These are phyloP conservation scores for Populus alba DNA, from an alignment of 345 rosid species.

Conservation along the genomic window DNA sequence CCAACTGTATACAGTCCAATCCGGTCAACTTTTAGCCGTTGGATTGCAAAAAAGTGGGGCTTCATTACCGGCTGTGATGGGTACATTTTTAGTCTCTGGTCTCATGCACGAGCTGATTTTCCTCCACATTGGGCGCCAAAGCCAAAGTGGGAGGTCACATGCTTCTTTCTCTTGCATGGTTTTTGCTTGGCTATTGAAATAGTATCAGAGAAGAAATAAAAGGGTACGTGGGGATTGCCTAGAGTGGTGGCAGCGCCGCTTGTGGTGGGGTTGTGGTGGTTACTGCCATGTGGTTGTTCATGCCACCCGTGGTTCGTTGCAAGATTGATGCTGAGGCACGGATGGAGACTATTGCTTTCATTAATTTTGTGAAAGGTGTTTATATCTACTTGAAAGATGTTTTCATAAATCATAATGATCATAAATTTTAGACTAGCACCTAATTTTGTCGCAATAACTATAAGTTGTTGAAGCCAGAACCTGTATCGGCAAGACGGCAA, in stretches of 20 bases:
- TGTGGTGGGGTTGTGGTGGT: constrained; percentile 12
- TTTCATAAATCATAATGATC: not conserved
- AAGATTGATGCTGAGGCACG: not conserved
- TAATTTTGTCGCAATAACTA: not conserved
- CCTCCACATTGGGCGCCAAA: constrained; percentile 26
- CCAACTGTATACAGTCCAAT: constrained; percentile 32
- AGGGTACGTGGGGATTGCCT: constrained; percentile 11
- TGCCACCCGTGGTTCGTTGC: constrained; percentile 6
- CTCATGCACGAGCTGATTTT: constrained; percentile 31
- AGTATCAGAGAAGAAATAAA: constrained; percentile 2
- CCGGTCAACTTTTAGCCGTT: not conserved
- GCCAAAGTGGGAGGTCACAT: constrained; percentile 31
- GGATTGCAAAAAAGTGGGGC: constrained; percentile 21
- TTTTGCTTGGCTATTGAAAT: constrained; percentile 20
- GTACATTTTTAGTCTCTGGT: constrained; percentile 29
- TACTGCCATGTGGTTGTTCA: constrained; percentile 25
- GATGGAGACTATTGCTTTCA: not conserved
- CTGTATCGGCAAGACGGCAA: too few species aligned
- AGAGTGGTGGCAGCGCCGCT: constrained; percentile 9
- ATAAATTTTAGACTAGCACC: not conserved
- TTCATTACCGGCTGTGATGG: constrained; percentile 26
- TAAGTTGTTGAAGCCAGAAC: too few species aligned
- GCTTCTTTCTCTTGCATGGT: constrained; percentile 36
- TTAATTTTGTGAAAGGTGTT: not conserved
- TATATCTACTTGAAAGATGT: not conserved